Percentiles rank a stretch among this genome's conserved stretches.
phyloP scores from a whole-genome alignment of 768 basidiomycete species.

The Clitopilus hobsonii region DNA sequence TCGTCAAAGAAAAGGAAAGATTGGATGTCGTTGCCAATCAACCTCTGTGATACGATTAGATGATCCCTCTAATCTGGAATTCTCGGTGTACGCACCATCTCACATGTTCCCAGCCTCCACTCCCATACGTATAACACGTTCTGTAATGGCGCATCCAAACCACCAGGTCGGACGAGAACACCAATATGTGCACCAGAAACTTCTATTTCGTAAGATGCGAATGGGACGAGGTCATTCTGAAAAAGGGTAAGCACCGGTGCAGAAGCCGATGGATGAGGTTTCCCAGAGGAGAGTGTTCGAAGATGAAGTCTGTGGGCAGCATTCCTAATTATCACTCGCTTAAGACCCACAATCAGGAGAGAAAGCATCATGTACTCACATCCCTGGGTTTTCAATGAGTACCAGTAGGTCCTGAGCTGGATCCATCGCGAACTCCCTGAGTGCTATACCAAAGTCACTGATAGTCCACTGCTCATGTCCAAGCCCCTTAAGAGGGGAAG shows the following conservation, averaged over 20 bases:
- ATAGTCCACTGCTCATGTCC: slow-evolving; percentile 40
- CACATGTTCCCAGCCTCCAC: slow-evolving; percentile 52
- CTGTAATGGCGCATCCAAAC: slow-evolving; percentile 21
- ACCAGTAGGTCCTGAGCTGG: slow-evolving; percentile 63
- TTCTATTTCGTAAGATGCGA: slow-evolving; percentile 41
- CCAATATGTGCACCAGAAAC: slow-evolving; percentile 48
- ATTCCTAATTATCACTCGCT: slow-evolving; percentile 3
- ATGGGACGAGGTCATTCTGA: slow-evolving; percentile 5
- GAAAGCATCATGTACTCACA: no score
- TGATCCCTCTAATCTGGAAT: neutral
- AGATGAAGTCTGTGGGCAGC: slow-evolving; percentile 32
- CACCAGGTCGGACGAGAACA: slow-evolving; percentile 36
- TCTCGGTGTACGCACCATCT: slow-evolving; percentile 38
- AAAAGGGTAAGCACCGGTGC: slow-evolving; percentile 25
- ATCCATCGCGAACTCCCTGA: slow-evolving; percentile 64
- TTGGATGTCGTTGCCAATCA: slow-evolving; percentile 28
- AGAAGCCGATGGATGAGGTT: slow-evolving; percentile 38
- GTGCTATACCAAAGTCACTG: slow-evolving; percentile 22
- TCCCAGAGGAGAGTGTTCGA: slow-evolving; percentile 40
- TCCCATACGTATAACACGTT: slow-evolving; percentile 59
- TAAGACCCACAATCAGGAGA: no score
- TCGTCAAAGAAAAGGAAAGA: slow-evolving; percentile 40
- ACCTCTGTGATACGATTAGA: slow-evolving; percentile 10
- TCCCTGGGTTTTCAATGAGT: slow-evolving; percentile 33
- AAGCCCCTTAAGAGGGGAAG: slow-evolving; percentile 45